Evolutionary conservation across 73 alveolate species (phyloP).

Genomic region (Tetrahymena elliotti): DNA sequence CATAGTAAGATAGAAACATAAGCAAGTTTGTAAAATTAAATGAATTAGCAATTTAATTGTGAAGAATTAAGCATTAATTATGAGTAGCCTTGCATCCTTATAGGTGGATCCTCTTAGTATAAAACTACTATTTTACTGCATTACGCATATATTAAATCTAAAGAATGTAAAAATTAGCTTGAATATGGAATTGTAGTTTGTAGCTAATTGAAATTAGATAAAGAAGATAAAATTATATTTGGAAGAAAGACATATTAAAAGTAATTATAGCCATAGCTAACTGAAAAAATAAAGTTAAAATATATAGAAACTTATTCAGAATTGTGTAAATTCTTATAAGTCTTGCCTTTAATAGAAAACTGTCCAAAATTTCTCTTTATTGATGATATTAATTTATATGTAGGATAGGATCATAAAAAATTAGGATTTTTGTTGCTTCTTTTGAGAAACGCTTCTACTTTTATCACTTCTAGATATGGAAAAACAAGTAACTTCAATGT

Average conservation of each 20-base stretch:
- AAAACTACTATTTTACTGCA: neutral
- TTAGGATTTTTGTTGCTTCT: neutral
- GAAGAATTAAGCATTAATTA: neutral
- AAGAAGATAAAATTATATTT: neutral
- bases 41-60: neutral
- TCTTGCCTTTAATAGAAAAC: neutral
- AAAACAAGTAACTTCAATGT: neutral
- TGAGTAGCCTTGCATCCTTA: neutral
- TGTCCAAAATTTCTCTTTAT: neutral
- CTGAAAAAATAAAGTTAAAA: neutral
- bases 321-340: neutral
- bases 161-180: neutral
- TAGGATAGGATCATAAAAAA: neutral
- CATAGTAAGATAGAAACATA: neutral
- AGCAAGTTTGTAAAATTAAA: neutral
- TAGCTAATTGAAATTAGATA: neutral
- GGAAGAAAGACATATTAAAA: neutral
- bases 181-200: neutral
- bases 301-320: neutral
- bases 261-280: neutral
- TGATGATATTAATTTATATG: neutral
- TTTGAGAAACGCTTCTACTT: neutral
- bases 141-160: neutral
- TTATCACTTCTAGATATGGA: neutral
- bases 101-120: neutral